These are phyloP conservation scores for Apiospora pterosperma DNA, from an alignment of 2,329 filamentous ascomycete species.

Conservation along the genomic window DNA sequence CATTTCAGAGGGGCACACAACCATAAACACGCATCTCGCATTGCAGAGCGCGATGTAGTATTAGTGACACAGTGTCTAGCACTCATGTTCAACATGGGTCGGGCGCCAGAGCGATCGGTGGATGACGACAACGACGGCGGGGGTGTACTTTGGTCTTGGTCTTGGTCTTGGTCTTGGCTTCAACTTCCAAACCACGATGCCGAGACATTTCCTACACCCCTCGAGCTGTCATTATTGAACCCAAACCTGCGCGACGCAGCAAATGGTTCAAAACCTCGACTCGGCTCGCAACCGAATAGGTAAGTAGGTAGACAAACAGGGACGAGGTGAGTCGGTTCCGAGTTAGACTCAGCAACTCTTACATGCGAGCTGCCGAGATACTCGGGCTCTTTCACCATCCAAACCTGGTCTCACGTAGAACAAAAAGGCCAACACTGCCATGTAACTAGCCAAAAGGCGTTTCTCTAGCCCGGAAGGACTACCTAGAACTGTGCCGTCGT, in stretches of 20 bases:
- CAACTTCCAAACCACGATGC: background rate
- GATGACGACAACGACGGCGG: background rate
- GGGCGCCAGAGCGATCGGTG: background rate
- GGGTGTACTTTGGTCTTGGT: background rate
- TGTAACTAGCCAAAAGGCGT: background rate
- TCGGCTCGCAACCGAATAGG: background rate
- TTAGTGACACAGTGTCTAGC: background rate
- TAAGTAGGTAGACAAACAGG: background rate
- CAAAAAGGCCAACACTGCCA: background rate
- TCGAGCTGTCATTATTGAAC: background rate
- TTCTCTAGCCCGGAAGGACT: too few species aligned
- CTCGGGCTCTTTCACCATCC: background rate
- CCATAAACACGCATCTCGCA: background rate
- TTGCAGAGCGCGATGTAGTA: background rate
- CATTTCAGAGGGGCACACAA: background rate
- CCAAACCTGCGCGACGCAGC: background rate
- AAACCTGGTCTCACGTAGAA: background rate
- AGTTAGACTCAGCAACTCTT: background rate
- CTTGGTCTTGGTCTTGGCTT: background rate
- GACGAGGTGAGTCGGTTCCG: background rate
- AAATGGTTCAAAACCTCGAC: background rate
- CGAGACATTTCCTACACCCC: background rate
- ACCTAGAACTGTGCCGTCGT: too few species aligned
- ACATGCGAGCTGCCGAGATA: background rate
- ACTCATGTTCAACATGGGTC: background rate